Evolutionary conservation across 2,329 filamentous ascomycete species (phyloP), one percentile per base, ranked within the genome.

Genomic region (Botrytis sinoallii): DNA sequence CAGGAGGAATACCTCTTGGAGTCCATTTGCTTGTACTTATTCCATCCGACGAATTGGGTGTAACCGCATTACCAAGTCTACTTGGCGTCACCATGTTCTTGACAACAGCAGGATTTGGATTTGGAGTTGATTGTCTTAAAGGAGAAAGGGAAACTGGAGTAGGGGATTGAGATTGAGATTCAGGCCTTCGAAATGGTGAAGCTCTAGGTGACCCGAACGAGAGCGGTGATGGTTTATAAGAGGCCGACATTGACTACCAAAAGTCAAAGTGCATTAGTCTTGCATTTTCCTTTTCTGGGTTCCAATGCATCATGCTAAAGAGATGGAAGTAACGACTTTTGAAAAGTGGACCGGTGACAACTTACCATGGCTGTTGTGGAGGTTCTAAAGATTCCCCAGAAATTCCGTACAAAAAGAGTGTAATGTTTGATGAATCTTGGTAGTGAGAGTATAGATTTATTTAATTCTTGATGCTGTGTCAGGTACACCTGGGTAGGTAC

Each of bases 141-240:
- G 88, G 84, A 48, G 88, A 91, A 4, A 92, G 90, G 16, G 92
- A 93, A 42, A 88, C 86, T 38, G 92, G 93, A 38, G 88, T 86
- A 32, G 89, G 88, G 32, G 64, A n/a, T 65, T 65, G 93, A 40
- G 59, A 63, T 57, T 65, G 44, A 18, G 89, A 89, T 77, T 89
- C 88, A 71, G 88, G 85, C 77, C 89, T 84, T 74, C 89, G 87
- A 80, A 91, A 91, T 20, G 89, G 89, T 69, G 89, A 91, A 79
- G 84, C 87, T 81, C 92, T 89, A 77, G 92, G 89, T 77, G 92
- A 91, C 77, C 90, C 90, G 83, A 92, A 93, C 75, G 91, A 91
- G 75, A 93, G 84, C 72, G 90, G 90, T 38, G 91, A 93, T 22
- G 91, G 90, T 82, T 92, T 93, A 83, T 91, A 93, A 73, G 88